Base-by-base conservation (phyloP, 2,329 filamentous ascomycete genomes). In the Truncatella angustata region DNA sequence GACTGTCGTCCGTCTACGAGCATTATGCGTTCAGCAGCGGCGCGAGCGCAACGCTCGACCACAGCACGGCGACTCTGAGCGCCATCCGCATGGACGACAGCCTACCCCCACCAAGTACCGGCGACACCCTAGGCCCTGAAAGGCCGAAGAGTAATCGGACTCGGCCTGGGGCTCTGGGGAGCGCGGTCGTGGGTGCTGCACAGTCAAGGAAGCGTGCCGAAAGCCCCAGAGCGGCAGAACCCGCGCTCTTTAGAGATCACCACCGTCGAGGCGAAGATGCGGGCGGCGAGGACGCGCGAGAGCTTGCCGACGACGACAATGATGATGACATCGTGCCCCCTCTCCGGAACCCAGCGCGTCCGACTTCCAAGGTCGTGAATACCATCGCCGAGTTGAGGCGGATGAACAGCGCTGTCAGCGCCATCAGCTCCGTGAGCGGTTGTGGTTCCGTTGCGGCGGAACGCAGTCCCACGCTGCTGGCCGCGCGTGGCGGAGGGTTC, bases 341-440 rank as follows among this genome's bases (percentile, higher is more conserved):
- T 2, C 12, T 39, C 4, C n/a, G 5, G 14, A 20, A 20, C 24
- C 45, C 20, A 18, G 9, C 45, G 10, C 47, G 56, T 20, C 51
- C 55, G 34, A 56, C 47, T 44, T 57, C 61, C 58, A 45, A 61
- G 5, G 61, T 78, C 11, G 66, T 72, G n/a, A 67, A 64, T 54
- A 72, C 77, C 2, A 74, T 82, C 26, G 72, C 73, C 16, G 75
- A 81, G 63, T 74, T 84, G 51, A 73, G 80, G 9, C 72, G 79
- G 47, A 83, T 82, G 79, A 82, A 84, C 67, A 81, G 77, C 64
- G 23, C 26, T 20, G 49, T 51, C 1, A 51, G 49, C 28, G 48
- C 21, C 16, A 40, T 51, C 1, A 51, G 49, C 28, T 28, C 21
- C 16, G n/a, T 75, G 40, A 79, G 73, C 59, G 68, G 72, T 2